Percentiles rank a stretch among this genome's conserved stretches.
Evolutionary conservation across 2,329 filamentous ascomycete species (phyloP).

Genomic region (Plenodomus tracheiphilus): DNA sequence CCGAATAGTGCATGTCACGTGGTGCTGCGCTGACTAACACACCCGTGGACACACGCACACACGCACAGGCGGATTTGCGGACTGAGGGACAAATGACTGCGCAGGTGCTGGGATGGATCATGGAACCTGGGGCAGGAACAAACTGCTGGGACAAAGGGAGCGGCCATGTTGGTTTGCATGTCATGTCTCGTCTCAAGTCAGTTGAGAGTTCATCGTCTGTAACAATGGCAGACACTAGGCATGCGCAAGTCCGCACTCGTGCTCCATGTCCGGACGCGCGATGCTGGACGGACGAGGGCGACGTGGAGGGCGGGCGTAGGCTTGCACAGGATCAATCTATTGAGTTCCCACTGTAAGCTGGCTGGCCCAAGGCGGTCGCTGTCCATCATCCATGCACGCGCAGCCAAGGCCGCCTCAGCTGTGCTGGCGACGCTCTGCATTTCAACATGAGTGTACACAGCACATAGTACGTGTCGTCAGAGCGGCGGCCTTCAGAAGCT

Average conservation of each 20-base stretch:
- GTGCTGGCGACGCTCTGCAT: background rate
- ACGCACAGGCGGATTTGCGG: too few relatives aligned
- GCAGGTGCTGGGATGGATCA: too few relatives aligned
- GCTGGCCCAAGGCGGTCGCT: background rate
- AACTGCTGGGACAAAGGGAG: background rate
- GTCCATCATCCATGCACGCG: background rate
- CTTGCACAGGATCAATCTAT: slow-evolving; percentile 1
- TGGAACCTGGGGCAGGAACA: background rate
- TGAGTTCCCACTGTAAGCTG: slow-evolving; percentile 2
- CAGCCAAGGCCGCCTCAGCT: background rate
- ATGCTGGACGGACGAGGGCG: background rate
- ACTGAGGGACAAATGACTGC: too few relatives aligned
- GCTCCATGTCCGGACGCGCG: too few relatives aligned
- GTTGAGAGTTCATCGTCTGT: background rate
- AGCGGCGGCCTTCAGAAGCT: background rate
- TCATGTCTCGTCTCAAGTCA: background rate
- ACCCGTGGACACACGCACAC: too few relatives aligned
- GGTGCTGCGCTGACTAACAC: background rate
- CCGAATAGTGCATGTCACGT: too few relatives aligned
- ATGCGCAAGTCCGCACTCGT: background rate
- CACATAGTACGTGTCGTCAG: background rate
- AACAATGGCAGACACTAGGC: background rate
- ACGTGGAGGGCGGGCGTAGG: background rate
- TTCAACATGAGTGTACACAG: background rate
- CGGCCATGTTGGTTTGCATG: background rate